Evolutionary conservation across 176 grass and related monocot species (phyloP).

Genomic region (Oryza brachyantha): DNA sequence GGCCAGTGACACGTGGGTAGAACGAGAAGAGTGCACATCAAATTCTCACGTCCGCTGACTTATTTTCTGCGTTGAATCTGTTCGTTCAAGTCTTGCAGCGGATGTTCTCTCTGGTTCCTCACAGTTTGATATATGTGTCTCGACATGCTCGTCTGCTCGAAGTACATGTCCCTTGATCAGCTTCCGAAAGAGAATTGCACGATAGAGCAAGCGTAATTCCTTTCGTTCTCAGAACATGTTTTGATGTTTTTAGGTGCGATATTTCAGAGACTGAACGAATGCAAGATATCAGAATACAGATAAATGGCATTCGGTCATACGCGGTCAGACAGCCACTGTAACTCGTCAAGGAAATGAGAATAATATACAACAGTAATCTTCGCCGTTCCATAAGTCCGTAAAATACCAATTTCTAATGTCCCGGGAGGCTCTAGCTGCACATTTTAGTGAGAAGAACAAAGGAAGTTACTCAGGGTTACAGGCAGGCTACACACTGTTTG

Average conservation of each 20-base stretch:
- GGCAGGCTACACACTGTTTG: conserved; percentile 20
- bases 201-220: not conserved
- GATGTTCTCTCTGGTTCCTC: too few relatives aligned
- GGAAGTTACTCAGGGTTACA: not conserved
- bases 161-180: too few relatives aligned
- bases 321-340: not conserved
- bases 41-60: not conserved
- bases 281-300: not conserved
- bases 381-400: not conserved
- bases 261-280: too few relatives aligned
- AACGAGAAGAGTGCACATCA: not conserved
- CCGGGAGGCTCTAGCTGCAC: not conserved
- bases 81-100: too few relatives aligned
- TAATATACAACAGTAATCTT: conserved; percentile 4
- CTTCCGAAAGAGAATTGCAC: too few relatives aligned
- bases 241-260: too few relatives aligned
- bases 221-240: not conserved
- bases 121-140: too few relatives aligned
- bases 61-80: not conserved
- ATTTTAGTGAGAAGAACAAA: conserved; percentile 10
- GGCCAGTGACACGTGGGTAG: too few relatives aligned
- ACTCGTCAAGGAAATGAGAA: not conserved
- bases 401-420: not conserved
- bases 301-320: not conserved
- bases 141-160: too few relatives aligned